phyloP scores from a whole-genome alignment of 257 asterid species.

The Verbascum thapsus region DNA sequence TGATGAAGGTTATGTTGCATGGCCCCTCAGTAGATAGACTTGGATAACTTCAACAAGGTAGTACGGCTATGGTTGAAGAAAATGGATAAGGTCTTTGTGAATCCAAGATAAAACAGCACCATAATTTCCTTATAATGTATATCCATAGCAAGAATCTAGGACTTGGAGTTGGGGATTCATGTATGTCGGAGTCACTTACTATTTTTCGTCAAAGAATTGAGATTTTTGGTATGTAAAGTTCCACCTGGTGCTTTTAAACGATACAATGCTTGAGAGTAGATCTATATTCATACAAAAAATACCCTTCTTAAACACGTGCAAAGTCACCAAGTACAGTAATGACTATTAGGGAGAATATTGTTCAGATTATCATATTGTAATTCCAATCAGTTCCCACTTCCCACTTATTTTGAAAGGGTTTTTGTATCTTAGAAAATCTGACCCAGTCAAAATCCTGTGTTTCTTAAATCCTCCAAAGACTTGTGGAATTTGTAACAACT shows the following conservation, averaged over 20 bases:
- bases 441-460: not conserved
- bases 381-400: too few relatives aligned
- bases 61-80: not conserved
- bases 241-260: slow-evolving; percentile 4
- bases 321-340: not conserved
- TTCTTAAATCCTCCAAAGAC: not conserved
- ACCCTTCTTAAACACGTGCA: not conserved
- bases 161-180: slow-evolving; percentile 9
- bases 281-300: not conserved
- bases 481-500: slow-evolving; percentile 4
- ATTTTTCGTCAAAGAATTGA: not conserved
- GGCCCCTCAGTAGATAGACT: not conserved
- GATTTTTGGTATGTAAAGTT: slow-evolving; percentile 1
- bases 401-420: not conserved
- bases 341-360: not conserved
- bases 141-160: too few relatives aligned
- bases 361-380: too few relatives aligned
- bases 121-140: slow-evolving; percentile 10
- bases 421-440: slow-evolving; percentile 3
- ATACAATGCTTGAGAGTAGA: too few relatives aligned
- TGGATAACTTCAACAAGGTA: slow-evolving; percentile 9
- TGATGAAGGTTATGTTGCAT: slow-evolving; percentile 2
- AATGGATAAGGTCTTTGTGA: not conserved
- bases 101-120: slow-evolving; percentile 17
- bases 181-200: not conserved